Conservation (phyloP, 495 filamentous ascomycete species). For the Letharia lupina region DNA sequence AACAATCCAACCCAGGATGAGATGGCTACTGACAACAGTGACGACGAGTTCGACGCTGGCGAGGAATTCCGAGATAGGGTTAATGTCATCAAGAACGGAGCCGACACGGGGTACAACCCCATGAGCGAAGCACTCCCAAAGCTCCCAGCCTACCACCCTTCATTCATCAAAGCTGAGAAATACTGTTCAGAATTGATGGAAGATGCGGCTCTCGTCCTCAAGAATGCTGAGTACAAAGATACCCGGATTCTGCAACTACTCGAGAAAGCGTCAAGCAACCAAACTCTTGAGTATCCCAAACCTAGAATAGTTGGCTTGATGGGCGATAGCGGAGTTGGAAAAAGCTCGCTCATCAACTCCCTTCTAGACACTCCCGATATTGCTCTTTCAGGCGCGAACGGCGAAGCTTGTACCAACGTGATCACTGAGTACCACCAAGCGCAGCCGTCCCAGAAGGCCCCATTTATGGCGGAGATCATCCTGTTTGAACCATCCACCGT, state of each 20-base stretch:
- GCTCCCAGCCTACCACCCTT: constrained; percentile 10
- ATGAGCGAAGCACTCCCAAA: background rate
- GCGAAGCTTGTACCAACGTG: constrained; percentile 8
- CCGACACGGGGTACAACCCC: background rate
- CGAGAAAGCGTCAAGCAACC: background rate
- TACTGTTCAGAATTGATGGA: constrained; percentile 4
- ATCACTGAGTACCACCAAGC: constrained; percentile 9
- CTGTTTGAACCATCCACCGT: background rate
- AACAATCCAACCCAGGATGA: background rate
- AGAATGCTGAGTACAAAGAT: constrained; percentile 3
- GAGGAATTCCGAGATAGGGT: constrained; percentile 9
- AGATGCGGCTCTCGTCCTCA: background rate
- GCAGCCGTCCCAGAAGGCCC: background rate
- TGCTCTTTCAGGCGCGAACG: constrained; percentile 3
- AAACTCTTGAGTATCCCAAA: background rate
- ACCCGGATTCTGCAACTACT: background rate
- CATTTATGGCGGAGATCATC: constrained; percentile 4
- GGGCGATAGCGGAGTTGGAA: constrained; percentile 6
- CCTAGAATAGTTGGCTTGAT: background rate
- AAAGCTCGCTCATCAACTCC: constrained; percentile 15
- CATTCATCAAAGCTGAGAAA: constrained; percentile 3
- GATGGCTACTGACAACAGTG: background rate
- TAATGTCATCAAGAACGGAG: background rate
- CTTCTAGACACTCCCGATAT: constrained; percentile 6
- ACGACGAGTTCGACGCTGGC: background rate